Conservation (phyloP, 1,284 basidiomycete species). For the Athelia psychrophila region DNA sequence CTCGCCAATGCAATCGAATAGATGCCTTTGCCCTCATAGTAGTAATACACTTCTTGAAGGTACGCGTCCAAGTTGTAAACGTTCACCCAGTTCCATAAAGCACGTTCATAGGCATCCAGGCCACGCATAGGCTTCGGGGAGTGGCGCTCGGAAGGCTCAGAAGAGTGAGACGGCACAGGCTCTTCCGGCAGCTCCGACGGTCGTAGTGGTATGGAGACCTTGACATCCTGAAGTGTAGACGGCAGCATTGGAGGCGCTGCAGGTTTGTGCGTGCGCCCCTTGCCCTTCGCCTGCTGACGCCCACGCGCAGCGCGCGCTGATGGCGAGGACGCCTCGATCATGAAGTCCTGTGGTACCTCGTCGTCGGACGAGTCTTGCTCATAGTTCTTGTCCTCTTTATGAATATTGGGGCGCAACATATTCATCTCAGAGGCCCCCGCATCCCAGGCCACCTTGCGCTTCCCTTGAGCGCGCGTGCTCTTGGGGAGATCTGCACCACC, state of each 20-base stretch:
- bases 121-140: constrained; percentile 59
- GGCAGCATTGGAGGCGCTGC: constrained; percentile 40
- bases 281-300: constrained; percentile 31
- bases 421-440: constrained; percentile 51
- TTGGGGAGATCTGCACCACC: constrained; percentile 19
- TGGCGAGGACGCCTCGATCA: constrained; percentile 63
- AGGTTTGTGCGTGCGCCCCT: constrained; percentile 20
- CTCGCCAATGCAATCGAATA: constrained; percentile 90
- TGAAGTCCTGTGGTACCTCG: constrained; percentile 79
- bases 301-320: constrained; percentile 32
- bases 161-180: constrained; percentile 16
- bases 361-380: constrained; percentile 69
- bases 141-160: constrained; percentile 14
- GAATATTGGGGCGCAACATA: constrained; percentile 62
- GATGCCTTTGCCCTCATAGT: constrained; percentile 95
- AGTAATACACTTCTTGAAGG: constrained; percentile 91
- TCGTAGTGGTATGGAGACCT: constrained; percentile 57
- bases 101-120: constrained; percentile 83
- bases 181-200: constrained; percentile 57
- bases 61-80: constrained; percentile 95
- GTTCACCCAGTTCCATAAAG: constrained; percentile 99
- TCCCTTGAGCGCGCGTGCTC: constrained; percentile 37
- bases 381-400: constrained; percentile 53
- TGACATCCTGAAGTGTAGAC: constrained; percentile 26
- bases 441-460: constrained; percentile 56